Conservation (phyloP, 2,329 filamentous ascomycete species). For the Parafenestella ontariensis region DNA sequence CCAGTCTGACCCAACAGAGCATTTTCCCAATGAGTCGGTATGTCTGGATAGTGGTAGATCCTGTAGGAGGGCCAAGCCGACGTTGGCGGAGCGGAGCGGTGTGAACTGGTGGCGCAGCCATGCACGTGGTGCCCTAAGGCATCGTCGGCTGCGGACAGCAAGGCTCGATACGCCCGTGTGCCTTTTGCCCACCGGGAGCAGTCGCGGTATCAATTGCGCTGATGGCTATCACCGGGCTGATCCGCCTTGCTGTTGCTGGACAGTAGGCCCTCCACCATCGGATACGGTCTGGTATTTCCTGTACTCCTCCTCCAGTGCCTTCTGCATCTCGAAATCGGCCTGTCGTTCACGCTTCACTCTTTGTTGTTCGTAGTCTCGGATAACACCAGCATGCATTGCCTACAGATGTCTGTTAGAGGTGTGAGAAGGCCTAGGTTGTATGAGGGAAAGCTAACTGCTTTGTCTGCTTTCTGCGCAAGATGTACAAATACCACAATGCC, state of each 20-base stretch:
- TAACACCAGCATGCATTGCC: conserved; percentile 95
- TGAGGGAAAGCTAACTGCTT: conserved; percentile 67
- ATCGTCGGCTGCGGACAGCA: conserved; percentile 2
- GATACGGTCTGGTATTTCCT: conserved; percentile 82
- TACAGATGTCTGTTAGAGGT: conserved; percentile 46
- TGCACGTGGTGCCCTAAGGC: conserved; percentile 11
- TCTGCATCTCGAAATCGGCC: conserved; percentile 93
- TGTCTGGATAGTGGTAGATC: not conserved
- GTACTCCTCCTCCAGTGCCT: conserved; percentile 84
- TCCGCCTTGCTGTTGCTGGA: conserved; percentile 31
- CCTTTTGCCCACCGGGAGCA: conserved; percentile 2
- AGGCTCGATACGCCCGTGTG: conserved; percentile 2
- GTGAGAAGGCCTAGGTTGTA: conserved; percentile 16
- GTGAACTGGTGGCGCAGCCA: conserved; percentile 18
- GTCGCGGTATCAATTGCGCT: not conserved
- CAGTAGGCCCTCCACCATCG: conserved; percentile 41
- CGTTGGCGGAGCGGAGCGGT: conserved; percentile 6
- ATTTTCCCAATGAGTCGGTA: not conserved
- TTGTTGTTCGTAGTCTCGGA: conserved; percentile 95
- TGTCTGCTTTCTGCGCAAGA: conserved; percentile 83
- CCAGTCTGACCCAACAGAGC: not conserved
- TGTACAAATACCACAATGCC: conserved; percentile 86
- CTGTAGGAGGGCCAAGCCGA: conserved; percentile 11
- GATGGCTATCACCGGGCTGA: conserved; percentile 16
- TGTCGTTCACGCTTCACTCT: conserved; percentile 88